Conservation (phyloP, 2,329 filamentous ascomycete species). For the Cercospora zeae-maydis region DNA sequence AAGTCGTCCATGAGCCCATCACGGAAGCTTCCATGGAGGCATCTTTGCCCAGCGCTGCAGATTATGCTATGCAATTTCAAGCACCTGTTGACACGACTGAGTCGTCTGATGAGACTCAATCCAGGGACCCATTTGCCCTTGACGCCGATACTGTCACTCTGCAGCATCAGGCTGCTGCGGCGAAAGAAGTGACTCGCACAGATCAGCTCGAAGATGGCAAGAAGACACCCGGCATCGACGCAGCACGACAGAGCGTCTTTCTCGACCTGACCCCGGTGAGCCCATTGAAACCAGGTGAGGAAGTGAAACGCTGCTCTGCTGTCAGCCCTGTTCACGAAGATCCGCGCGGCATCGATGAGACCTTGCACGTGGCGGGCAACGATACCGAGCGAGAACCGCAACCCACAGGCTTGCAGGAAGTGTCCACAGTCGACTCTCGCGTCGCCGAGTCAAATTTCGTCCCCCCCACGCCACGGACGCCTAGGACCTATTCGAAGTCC, state of each 20-base stretch:
- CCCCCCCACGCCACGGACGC: constrained; percentile 32
- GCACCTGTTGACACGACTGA: constrained; percentile 32
- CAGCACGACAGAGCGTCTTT: constrained; percentile 9
- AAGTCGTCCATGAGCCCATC: constrained; percentile 23
- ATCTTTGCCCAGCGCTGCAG: constrained; percentile 27
- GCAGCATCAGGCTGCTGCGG: constrained; percentile 29
- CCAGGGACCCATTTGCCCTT: constrained; percentile 33
- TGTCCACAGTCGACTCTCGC: constrained; percentile 4
- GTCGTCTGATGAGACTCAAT: constrained; percentile 33
- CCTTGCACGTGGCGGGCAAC: constrained; percentile 19
- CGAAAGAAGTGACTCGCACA: constrained; percentile 14
- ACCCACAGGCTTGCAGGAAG: constrained; percentile 6
- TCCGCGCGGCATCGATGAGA: constrained; percentile 30
- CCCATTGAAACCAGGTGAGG: constrained; percentile 31
- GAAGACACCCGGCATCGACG: constrained; percentile 14
- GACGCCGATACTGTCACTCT: constrained; percentile 37
- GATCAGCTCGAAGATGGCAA: constrained; percentile 12
- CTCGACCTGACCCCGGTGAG: constrained; percentile 30
- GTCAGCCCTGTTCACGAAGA: constrained; percentile 36
- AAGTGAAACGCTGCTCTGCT: constrained; percentile 32
- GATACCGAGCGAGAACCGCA: constrained; percentile 14
- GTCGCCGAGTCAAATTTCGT: constrained; percentile 21
- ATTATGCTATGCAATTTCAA: constrained; percentile 36
- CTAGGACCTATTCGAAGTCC: constrained; percentile 35
- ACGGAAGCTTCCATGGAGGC: constrained; percentile 25